Evolutionary conservation across 2,329 filamentous ascomycete species (phyloP).

Genomic region (Dactylellina haptotyla): DNA sequence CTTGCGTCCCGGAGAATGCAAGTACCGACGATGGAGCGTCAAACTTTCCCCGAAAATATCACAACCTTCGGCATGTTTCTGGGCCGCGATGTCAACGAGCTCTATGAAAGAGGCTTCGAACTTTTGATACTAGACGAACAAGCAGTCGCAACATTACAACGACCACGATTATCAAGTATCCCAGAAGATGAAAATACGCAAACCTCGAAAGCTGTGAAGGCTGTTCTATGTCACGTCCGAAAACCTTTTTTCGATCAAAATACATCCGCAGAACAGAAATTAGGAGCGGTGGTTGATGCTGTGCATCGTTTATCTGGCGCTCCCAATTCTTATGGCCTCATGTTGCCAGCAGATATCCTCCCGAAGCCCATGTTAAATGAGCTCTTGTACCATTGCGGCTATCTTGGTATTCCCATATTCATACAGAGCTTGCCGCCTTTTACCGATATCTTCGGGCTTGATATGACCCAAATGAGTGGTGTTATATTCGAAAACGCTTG

Average conservation of each 20-base stretch:
- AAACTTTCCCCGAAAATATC: slow-evolving; percentile 31
- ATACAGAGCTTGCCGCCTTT: slow-evolving; percentile 47
- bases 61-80: slow-evolving; percentile 38
- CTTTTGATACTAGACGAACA: slow-evolving; percentile 48
- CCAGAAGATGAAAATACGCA: slow-evolving; percentile 27
- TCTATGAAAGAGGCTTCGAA: slow-evolving; percentile 47
- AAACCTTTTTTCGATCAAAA: slow-evolving; percentile 45
- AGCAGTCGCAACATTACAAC: slow-evolving; percentile 29
- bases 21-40: slow-evolving; percentile 6
- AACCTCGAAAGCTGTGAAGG: slow-evolving; percentile 22
- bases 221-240: slow-evolving; percentile 35
- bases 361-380: slow-evolving; percentile 49
- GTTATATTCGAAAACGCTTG: slow-evolving; percentile 63
- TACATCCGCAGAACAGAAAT: slow-evolving; percentile 34
- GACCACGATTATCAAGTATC: slow-evolving; percentile 44
- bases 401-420: slow-evolving; percentile 35
- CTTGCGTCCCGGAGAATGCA: slow-evolving; percentile 35
- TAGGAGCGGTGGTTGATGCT: slow-evolving; percentile 44
- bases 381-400: slow-evolving; percentile 39
- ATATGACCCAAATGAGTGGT: slow-evolving; percentile 60
- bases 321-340: slow-evolving; percentile 38
- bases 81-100: slow-evolving; percentile 24
- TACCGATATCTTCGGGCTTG: slow-evolving; percentile 55
- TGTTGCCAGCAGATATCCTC: slow-evolving; percentile 37
- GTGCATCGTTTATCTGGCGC: slow-evolving; percentile 44